These are phyloP conservation scores for Linderniella brevidens DNA, from an alignment of 257 asterid species.

Conservation along the genomic window DNA sequence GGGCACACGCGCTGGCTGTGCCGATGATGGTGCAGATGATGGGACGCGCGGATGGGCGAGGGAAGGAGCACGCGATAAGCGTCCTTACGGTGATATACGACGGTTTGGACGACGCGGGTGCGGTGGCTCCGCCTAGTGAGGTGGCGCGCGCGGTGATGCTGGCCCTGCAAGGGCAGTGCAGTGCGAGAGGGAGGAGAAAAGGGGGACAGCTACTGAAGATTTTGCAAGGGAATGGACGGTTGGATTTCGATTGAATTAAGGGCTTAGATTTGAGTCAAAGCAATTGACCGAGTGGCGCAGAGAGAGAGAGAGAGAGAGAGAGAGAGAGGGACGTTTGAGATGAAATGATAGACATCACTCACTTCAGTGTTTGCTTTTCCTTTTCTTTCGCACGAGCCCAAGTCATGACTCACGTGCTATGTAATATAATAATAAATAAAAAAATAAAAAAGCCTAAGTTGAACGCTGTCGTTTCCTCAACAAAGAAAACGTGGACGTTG, in stretches of 20 bases:
- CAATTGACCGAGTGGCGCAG: too few relatives aligned
- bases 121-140: constrained; percentile 63
- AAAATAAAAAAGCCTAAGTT: too few relatives aligned
- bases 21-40: constrained; percentile 85
- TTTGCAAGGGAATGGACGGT: constrained; percentile 37
- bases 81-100: constrained; percentile 54
- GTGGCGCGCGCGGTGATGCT: constrained; percentile 84
- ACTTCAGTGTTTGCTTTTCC: too few relatives aligned
- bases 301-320: too few relatives aligned
- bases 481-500: too few relatives aligned
- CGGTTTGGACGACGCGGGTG: constrained; percentile 16
- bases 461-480: too few relatives aligned
- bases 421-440: too few relatives aligned
- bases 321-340: too few relatives aligned
- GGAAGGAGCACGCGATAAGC: constrained; percentile 61
- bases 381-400: too few relatives aligned
- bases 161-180: constrained; percentile 65
- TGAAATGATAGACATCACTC: too few relatives aligned
- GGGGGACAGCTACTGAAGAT: constrained; percentile 74
- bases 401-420: too few relatives aligned
- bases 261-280: too few relatives aligned
- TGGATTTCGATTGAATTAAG: constrained; percentile 7
- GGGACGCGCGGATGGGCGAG: constrained; percentile 79
- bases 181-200: constrained; percentile 54
- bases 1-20: constrained; percentile 59